Evolutionary conservation across 2,329 filamentous ascomycete genomes (phyloP).

Genomic region (Colletotrichum lini): DNA sequence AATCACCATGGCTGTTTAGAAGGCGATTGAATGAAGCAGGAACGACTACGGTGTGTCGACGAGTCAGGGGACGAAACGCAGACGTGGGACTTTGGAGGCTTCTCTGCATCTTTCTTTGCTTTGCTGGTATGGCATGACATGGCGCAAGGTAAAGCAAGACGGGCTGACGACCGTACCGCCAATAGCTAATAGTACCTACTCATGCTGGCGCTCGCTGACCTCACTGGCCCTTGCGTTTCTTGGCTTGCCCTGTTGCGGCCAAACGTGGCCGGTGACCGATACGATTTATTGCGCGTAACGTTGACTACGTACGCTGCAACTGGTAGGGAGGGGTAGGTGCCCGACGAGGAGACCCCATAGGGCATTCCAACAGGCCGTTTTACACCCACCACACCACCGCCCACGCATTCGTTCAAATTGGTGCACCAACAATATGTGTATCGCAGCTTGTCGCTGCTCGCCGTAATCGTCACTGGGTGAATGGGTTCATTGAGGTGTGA

Average conservation of each 20-base stretch:
- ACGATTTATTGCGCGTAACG: constrained; percentile 31
- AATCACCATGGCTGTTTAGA: not conserved
- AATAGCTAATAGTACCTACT: not conserved
- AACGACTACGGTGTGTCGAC: constrained; percentile 1
- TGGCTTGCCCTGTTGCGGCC: constrained; percentile 20
- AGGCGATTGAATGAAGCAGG: not conserved
- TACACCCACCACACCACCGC: constrained; percentile 5
- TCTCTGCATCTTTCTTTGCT: constrained; percentile 16
- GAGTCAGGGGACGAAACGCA: constrained; percentile 15
- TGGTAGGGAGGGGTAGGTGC: constrained; percentile 15
- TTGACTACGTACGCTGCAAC: constrained; percentile 11
- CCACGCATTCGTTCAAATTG: constrained; percentile 13
- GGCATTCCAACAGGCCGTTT: constrained; percentile 10
- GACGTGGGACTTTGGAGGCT: not conserved
- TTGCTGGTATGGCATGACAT: constrained; percentile 24
- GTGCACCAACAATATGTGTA: not conserved
- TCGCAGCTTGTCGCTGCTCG: not conserved
- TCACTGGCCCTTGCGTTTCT: constrained; percentile 13
- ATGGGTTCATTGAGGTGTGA: constrained; percentile 4
- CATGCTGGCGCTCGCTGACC: constrained; percentile 28
- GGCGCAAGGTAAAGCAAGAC: constrained; percentile 17
- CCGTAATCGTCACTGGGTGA: constrained; percentile 9
- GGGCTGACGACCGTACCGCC: constrained; percentile 7
- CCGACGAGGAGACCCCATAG: constrained; percentile 19
- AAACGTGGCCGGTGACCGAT: constrained; percentile 29